Conservation (phyloP, 306 rosid genomes). For the Gleditsia sinensis region DNA sequence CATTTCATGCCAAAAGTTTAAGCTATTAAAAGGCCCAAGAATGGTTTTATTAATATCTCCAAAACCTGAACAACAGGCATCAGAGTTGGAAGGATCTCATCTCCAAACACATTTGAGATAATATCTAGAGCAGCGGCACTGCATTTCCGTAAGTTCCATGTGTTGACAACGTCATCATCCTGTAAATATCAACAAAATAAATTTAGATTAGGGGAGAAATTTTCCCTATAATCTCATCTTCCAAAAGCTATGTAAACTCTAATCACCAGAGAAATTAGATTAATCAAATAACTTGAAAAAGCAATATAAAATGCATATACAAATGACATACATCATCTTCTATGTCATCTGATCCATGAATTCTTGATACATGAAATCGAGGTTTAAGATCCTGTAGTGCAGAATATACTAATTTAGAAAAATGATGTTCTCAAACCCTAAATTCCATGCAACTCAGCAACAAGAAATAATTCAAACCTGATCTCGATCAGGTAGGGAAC, state of each 20-base stretch:
- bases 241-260: constrained; percentile 8
- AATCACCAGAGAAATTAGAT: constrained; percentile 21
- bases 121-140: constrained; percentile 97
- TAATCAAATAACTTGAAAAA: constrained; percentile 35
- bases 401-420: constrained; percentile 26
- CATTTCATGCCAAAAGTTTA: neutral
- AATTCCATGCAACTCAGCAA: constrained; percentile 30
- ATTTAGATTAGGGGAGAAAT: constrained; percentile 21
- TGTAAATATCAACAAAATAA: constrained; percentile 38
- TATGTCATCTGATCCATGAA: constrained; percentile 86
- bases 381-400: constrained; percentile 86
- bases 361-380: constrained; percentile 92
- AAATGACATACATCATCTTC: constrained; percentile 82
- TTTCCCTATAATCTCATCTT: constrained; percentile 20
- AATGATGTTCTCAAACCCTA: constrained; percentile 6
- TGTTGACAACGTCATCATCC: constrained; percentile 95
- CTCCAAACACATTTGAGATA: constrained; percentile 90
- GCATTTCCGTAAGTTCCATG: constrained; percentile 98
- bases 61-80: constrained; percentile 93
- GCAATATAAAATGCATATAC: constrained; percentile 29
- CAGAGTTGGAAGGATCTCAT: constrained; percentile 89
- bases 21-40: neutral
- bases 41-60: neutral
- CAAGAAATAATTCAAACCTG: constrained; percentile 63
- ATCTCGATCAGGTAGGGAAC: constrained; percentile 94